Percentiles rank a stretch among this genome's conserved stretches.
Evolutionary conservation across 768 basidiomycete species (phyloP).

Genomic region (Amylocystis lapponica): DNA sequence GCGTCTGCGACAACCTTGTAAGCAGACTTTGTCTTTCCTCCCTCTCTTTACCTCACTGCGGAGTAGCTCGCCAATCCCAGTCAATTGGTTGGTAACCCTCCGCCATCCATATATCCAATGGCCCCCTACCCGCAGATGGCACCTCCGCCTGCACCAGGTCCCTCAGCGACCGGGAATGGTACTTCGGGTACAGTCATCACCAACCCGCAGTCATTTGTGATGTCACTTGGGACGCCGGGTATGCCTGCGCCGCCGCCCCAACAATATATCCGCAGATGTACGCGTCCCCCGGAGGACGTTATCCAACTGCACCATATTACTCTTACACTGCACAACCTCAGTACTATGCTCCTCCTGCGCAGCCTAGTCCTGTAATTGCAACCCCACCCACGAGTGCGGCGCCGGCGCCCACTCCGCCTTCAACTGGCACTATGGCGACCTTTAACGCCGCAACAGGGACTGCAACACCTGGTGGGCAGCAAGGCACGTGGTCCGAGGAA

Average conservation of each 20-base stretch:
- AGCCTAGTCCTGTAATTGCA: slow-evolving; percentile 3
- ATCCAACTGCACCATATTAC: slow-evolving; percentile 63
- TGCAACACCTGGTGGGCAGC: slow-evolving; percentile 37
- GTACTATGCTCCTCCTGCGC: slow-evolving; percentile 18
- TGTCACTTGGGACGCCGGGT: slow-evolving; percentile 46
- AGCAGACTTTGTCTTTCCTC: neutral
- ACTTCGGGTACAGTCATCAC: slow-evolving; percentile 50
- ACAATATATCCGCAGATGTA: slow-evolving; percentile 35
- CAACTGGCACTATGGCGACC: slow-evolving; percentile 15
- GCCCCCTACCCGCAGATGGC: slow-evolving; percentile 14
- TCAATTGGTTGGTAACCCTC: slow-evolving; percentile 60
- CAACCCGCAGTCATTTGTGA: slow-evolving; percentile 67
- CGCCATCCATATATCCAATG: slow-evolving; percentile 30
- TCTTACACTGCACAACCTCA: slow-evolving; percentile 36
- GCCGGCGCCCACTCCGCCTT: slow-evolving; percentile 5
- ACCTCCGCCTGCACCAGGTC: slow-evolving; percentile 23
- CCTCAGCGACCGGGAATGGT: slow-evolving; percentile 24
- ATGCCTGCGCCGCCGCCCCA: slow-evolving; percentile 36
- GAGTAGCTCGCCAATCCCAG: slow-evolving; percentile 67
- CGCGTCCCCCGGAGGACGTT: slow-evolving; percentile 33
- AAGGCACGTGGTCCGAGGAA: slow-evolving; percentile 75
- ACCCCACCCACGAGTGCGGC: slow-evolving; percentile 23
- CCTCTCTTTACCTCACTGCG: slow-evolving; percentile 9
- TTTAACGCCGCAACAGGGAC: slow-evolving; percentile 22
- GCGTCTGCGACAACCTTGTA: slow-evolving; percentile 73